These are phyloP conservation scores for Lentinus tigrinus DNA, from an alignment of 768 basidiomycete genomes.

Conservation along the genomic window DNA sequence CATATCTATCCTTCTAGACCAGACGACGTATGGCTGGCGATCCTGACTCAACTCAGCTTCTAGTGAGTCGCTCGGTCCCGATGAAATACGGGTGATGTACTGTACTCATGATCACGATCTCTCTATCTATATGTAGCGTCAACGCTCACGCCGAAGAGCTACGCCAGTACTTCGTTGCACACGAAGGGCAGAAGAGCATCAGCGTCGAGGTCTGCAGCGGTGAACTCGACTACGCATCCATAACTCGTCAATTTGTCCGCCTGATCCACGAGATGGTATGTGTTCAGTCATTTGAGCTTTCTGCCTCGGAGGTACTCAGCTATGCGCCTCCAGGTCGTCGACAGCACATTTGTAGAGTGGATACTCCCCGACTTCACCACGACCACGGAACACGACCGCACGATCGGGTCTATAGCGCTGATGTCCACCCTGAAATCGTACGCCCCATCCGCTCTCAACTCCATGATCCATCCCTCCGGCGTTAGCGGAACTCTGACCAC, in stretches of 20 bases:
- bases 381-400: constrained; percentile 27
- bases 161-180: constrained; percentile 34
- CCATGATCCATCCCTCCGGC: no score
- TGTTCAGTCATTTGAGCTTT: background rate
- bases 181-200: constrained; percentile 33
- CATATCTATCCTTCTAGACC: no score
- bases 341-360: constrained; percentile 26
- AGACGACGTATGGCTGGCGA: constrained; percentile 50
- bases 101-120: background rate
- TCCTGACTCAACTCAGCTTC: constrained; percentile 37
- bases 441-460: background rate
- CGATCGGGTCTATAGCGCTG: constrained; percentile 27
- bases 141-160: constrained; percentile 33
- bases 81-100: background rate
- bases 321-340: constrained; percentile 18
- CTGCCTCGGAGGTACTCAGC: background rate
- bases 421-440: constrained; percentile 28
- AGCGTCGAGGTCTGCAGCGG: constrained; percentile 10
- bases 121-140: constrained; percentile 6
- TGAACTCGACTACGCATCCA: constrained; percentile 10
- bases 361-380: constrained; percentile 32
- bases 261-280: constrained; percentile 22
- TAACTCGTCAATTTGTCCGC: constrained; percentile 29
- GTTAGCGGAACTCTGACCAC: no score
- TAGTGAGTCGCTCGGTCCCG: constrained; percentile 12